Conservation (phyloP, 352 stramenopile genomes). For the Pythium rishiriense region DNA sequence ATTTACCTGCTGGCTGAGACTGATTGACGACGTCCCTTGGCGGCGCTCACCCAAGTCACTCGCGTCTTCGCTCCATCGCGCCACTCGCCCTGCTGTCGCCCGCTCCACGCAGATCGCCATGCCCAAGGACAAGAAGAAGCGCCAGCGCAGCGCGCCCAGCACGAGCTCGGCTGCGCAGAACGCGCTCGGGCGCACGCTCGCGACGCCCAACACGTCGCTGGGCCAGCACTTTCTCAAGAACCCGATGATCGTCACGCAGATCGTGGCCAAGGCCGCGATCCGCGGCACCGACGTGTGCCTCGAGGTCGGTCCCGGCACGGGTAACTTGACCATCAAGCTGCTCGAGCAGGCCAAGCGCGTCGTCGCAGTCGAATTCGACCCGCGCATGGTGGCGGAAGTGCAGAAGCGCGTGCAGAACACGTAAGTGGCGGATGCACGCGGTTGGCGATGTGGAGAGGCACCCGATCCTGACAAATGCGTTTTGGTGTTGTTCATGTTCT, state of each 20-base stretch:
- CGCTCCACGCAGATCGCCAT: constrained; percentile 30
- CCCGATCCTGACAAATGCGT: not conserved
- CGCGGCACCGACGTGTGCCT: constrained; percentile 96
- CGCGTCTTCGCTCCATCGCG: not conserved
- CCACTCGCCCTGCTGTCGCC: not conserved
- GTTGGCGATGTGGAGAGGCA: not conserved
- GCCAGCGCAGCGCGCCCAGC: constrained; percentile 54
- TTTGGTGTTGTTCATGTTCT: too few relatives aligned
- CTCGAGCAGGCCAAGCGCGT: constrained; percentile 97
- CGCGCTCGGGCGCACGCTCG: constrained; percentile 88
- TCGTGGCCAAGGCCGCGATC: constrained; percentile 96
- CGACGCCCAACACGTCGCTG: constrained; percentile 95
- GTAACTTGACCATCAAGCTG: constrained; percentile 99
- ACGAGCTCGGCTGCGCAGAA: constrained; percentile 78
- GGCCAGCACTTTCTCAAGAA: constrained; percentile 99
- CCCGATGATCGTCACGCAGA: constrained; percentile 95
- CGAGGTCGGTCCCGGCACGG: constrained; percentile 97
- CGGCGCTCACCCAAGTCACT: not conserved
- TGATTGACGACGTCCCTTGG: constrained; percentile 17
- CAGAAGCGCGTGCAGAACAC: constrained; percentile 98
- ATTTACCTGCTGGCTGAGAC: constrained; percentile 23
- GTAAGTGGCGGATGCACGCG: constrained; percentile 30
- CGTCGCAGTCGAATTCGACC: constrained; percentile 98
- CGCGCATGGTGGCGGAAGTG: constrained; percentile 99
- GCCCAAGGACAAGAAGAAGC: constrained; percentile 92